A percentile compares a stretch with the other conserved stretches of the same genome.
These are phyloP conservation scores for Cystobasidium pallidum DNA, from an alignment of 1,284 basidiomycete genomes.

Conservation along the genomic window DNA sequence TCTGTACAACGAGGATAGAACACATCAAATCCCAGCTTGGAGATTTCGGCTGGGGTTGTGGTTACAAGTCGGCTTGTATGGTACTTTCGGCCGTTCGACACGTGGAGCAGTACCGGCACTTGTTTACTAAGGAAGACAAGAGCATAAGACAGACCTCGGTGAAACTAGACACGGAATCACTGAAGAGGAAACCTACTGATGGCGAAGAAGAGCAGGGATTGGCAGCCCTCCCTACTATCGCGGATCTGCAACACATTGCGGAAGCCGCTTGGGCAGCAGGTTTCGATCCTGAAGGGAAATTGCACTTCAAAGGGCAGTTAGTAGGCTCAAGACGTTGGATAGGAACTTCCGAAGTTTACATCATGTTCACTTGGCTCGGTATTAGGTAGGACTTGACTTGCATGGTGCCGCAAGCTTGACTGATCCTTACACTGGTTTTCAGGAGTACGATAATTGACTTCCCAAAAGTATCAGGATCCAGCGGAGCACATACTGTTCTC, in stretches of 20 bases:
- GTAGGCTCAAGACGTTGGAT: conserved; percentile 52
- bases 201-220: background rate
- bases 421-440: background rate
- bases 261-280: conserved; percentile 52
- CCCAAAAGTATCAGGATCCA: conserved; percentile 42
- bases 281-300: conserved; percentile 50
- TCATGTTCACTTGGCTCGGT: conserved; percentile 50
- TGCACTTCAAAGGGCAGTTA: conserved; percentile 49
- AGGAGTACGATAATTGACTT: conserved; percentile 52
- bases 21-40: conserved; percentile 46
- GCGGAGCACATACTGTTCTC: conserved; percentile 44
- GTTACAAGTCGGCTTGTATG: conserved; percentile 54
- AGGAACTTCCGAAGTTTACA: conserved; percentile 54
- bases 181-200: conserved; percentile 27
- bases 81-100: conserved; percentile 49
- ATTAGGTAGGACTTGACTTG: conserved; percentile 45
- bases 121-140: background rate
- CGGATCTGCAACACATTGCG: conserved; percentile 49
- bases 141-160: background rate
- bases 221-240: conserved; percentile 49
- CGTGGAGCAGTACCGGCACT: conserved; percentile 43
- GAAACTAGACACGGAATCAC: background rate
- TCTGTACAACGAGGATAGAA: conserved; percentile 27
- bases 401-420: background rate
- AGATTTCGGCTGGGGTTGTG: conserved; percentile 50